phyloP scores from a whole-genome alignment of 2,329 filamentous ascomycete species.

The Piedraia hortae region DNA sequence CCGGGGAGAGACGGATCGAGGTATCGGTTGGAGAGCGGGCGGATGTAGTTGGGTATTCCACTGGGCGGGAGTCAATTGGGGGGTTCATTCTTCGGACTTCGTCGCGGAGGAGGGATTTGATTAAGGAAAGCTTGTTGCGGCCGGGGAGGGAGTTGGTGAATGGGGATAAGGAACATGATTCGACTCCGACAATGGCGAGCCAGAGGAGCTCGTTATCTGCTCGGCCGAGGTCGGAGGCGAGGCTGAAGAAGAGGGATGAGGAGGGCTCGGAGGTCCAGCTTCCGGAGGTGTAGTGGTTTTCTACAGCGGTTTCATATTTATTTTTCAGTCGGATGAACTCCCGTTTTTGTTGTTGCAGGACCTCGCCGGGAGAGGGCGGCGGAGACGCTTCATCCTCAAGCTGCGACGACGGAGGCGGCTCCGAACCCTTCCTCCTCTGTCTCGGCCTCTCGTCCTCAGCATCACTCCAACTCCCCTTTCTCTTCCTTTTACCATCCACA shows the following conservation, averaged over 20 bases:
- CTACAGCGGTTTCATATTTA: slow-evolving; percentile 49
- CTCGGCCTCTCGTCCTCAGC: slow-evolving; percentile 40
- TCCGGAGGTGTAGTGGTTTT: slow-evolving; percentile 63
- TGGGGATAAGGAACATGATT: slow-evolving; percentile 56
- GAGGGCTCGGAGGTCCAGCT: slow-evolving; percentile 86
- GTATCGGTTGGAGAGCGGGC: slow-evolving; percentile 74
- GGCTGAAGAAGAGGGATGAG: slow-evolving; percentile 75
- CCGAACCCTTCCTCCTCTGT: slow-evolving; percentile 61
- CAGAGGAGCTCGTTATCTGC: slow-evolving; percentile 93
- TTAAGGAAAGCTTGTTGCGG: slow-evolving; percentile 43
- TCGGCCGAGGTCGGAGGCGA: slow-evolving; percentile 79
- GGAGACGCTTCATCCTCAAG: slow-evolving; percentile 7
- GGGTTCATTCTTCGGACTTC: slow-evolving; percentile 87
- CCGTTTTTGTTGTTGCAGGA: slow-evolving; percentile 38
- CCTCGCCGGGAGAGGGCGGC: slow-evolving; percentile 12
- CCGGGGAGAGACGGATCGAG: slow-evolving; percentile 72
- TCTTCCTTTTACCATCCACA: slow-evolving; percentile 43
- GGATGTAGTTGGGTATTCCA: too few species aligned
- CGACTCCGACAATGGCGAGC: slow-evolving; percentile 81
- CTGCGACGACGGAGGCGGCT: slow-evolving; percentile 36
- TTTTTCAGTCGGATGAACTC: slow-evolving; percentile 47
- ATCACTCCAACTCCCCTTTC: slow-evolving; percentile 33
- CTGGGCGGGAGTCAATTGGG: slow-evolving; percentile 36
- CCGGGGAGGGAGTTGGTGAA: slow-evolving; percentile 22
- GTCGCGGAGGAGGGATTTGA: slow-evolving; percentile 65